These are phyloP conservation scores for Metschnikowia lochheadii DNA, from an alignment of 805 yeast species.

Conservation along the genomic window DNA sequence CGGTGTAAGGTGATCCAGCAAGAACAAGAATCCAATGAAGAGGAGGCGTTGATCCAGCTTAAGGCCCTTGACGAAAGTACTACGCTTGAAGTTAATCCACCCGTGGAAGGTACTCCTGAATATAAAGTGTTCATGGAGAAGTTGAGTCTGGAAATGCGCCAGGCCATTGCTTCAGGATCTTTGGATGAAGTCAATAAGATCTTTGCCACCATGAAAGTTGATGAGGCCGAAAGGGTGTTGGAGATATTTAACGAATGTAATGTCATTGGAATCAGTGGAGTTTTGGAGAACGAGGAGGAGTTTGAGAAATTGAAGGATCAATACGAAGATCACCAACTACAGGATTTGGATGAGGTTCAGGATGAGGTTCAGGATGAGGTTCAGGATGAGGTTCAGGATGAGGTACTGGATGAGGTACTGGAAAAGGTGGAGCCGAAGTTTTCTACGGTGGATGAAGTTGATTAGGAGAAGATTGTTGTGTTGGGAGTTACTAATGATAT, in stretches of 20 bases:
- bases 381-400: conserved; percentile 1
- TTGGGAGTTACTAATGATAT: no score
- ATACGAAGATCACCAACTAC: conserved; percentile 29
- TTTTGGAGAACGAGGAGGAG: conserved; percentile 68
- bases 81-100: conserved; percentile 66
- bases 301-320: conserved; percentile 53
- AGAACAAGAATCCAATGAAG: conserved; percentile 46
- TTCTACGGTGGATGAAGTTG: conserved; percentile 11
- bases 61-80: conserved; percentile 83
- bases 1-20: conserved; percentile 67
- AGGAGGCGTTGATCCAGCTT: conserved; percentile 80
- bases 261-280: conserved; percentile 76
- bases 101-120: conserved; percentile 51
- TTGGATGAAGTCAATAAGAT: conserved; percentile 81
- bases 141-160: conserved; percentile 60
- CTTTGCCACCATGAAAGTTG: conserved; percentile 66
- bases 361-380: background rate
- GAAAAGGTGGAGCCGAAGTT: conserved; percentile 4
- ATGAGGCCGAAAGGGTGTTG: conserved; percentile 74
- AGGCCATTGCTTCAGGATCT: conserved; percentile 66
- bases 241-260: conserved; percentile 75
- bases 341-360: background rate
- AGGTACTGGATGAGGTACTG: background rate
- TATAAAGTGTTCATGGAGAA: conserved; percentile 52
- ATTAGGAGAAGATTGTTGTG: background rate